Evolutionary conservation across 225 moss, liverwort and hornwort species (phyloP).

Genomic region (Physcomitrellopsis africana): DNA sequence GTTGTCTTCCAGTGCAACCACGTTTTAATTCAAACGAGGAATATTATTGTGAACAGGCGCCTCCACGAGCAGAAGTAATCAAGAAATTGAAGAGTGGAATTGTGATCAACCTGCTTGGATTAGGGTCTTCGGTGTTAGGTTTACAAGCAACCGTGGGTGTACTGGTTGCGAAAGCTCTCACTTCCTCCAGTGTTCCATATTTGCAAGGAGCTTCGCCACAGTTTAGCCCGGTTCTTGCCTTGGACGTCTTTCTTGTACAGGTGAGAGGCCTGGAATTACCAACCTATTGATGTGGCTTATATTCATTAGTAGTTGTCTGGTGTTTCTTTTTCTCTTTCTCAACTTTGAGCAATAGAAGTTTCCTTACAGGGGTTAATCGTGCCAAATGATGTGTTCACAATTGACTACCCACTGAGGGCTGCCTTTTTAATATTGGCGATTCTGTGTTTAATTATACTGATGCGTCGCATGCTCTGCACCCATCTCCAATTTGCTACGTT

Average conservation of each 20-base stretch:
- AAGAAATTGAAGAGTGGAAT: slow-evolving; percentile 93
- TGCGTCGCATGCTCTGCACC: background rate
- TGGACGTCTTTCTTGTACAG: slow-evolving; percentile 97
- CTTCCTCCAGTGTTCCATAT: slow-evolving; percentile 87
- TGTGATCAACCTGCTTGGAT: slow-evolving; percentile 84
- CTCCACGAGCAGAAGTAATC: slow-evolving; percentile 90
- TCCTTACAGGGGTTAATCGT: background rate
- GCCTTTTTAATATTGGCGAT: background rate
- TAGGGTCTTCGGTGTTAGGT: slow-evolving; percentile 81
- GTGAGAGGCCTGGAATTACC: slow-evolving; percentile 35
- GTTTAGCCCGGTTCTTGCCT: slow-evolving; percentile 90
- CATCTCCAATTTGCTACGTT: background rate
- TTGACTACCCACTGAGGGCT: background rate
- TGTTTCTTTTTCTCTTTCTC: background rate
- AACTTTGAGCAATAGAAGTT: background rate
- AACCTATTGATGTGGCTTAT: background rate
- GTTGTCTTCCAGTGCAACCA: background rate
- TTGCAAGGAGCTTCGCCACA: slow-evolving; percentile 88
- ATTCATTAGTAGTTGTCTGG: background rate
- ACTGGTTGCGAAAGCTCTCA: slow-evolving; percentile 90
- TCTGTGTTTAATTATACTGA: background rate
- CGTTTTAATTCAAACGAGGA: background rate
- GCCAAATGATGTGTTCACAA: background rate
- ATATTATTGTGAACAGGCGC: slow-evolving; percentile 52
- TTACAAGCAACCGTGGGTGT: slow-evolving; percentile 97